Evolutionary conservation across 768 basidiomycete species (phyloP).

Genomic region (Terana coerulea): DNA sequence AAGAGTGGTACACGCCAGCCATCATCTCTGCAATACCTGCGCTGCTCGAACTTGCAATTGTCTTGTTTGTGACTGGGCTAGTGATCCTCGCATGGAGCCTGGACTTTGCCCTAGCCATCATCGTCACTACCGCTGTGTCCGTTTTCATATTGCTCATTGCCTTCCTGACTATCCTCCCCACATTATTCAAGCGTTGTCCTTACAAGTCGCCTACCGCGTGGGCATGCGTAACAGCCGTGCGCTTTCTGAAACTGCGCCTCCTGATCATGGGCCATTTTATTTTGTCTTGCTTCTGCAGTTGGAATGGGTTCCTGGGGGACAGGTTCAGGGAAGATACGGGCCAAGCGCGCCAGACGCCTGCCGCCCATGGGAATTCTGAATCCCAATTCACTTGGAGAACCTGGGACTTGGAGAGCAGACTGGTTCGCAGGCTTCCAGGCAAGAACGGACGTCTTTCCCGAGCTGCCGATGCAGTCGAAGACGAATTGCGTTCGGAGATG

Average conservation of each 20-base stretch:
- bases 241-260: too few species aligned
- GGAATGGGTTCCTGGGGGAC: background rate
- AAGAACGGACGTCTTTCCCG: too few species aligned
- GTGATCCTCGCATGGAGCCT: slow-evolving; percentile 20
- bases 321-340: background rate
- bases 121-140: background rate
- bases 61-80: slow-evolving; percentile 18
- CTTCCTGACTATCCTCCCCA: background rate
- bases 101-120: slow-evolving; percentile 12
- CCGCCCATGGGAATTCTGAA: background rate
- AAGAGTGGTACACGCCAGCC: slow-evolving; percentile 15
- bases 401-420: background rate
- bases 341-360: background rate
- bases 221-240: too few species aligned
- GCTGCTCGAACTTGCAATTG: slow-evolving; percentile 15
- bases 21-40: slow-evolving; percentile 15
- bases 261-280: background rate
- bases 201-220: background rate
- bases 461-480: background rate
- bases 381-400: background rate
- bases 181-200: slow-evolving; percentile 2
- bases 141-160: background rate
- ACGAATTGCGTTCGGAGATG: background rate
- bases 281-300: background rate
- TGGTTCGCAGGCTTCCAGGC: background rate